Percentiles rank a stretch among this genome's conserved stretches.
Evolutionary conservation across 2,329 filamentous ascomycete species (phyloP).

Genomic region (Aspergillus sp.): DNA sequence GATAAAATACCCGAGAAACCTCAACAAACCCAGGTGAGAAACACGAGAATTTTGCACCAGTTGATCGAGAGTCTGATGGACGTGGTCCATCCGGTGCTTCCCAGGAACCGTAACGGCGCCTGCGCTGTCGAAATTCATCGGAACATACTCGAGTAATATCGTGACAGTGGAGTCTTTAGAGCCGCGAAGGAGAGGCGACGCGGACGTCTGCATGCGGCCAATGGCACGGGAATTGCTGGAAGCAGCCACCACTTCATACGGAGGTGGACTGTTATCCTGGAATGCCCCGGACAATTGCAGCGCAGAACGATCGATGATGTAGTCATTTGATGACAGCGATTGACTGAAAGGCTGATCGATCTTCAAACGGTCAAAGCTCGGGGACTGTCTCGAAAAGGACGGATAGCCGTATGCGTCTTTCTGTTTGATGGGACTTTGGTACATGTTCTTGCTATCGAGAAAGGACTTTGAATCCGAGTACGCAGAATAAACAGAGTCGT

Average conservation of each 20-base stretch:
- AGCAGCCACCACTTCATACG: slow-evolving; percentile 42
- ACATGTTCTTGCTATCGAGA: slow-evolving; percentile 33
- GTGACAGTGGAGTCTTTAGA: slow-evolving; percentile 36
- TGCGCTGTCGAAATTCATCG: slow-evolving; percentile 37
- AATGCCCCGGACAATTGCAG: slow-evolving; percentile 38
- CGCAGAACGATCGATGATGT: slow-evolving; percentile 39
- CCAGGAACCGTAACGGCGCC: slow-evolving; percentile 26
- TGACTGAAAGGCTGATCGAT: slow-evolving; percentile 21
- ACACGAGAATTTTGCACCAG: slow-evolving; percentile 41
- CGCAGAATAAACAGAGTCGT: slow-evolving; percentile 21
- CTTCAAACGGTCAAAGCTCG: slow-evolving; percentile 13
- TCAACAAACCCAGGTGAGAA: slow-evolving; percentile 41
- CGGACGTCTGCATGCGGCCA: slow-evolving; percentile 38
- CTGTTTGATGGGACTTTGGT: slow-evolving; percentile 20
- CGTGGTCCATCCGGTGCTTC: slow-evolving; percentile 31
- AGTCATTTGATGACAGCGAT: slow-evolving; percentile 28
- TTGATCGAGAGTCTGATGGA: slow-evolving; percentile 38
- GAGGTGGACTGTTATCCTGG: slow-evolving; percentile 41
- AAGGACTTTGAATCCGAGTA: slow-evolving; percentile 29
- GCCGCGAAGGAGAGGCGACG: slow-evolving; percentile 31
- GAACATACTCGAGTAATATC: slow-evolving; percentile 41
- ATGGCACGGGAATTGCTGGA: slow-evolving; percentile 42
- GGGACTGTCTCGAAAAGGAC: slow-evolving; percentile 12
- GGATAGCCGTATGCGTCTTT: slow-evolving; percentile 25
- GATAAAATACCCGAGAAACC: slow-evolving; percentile 51